Evolutionary conservation across 2,329 filamentous ascomycete species (phyloP), one percentile per base, ranked within the genome.

Genomic region (Exserohilum turcica): DNA sequence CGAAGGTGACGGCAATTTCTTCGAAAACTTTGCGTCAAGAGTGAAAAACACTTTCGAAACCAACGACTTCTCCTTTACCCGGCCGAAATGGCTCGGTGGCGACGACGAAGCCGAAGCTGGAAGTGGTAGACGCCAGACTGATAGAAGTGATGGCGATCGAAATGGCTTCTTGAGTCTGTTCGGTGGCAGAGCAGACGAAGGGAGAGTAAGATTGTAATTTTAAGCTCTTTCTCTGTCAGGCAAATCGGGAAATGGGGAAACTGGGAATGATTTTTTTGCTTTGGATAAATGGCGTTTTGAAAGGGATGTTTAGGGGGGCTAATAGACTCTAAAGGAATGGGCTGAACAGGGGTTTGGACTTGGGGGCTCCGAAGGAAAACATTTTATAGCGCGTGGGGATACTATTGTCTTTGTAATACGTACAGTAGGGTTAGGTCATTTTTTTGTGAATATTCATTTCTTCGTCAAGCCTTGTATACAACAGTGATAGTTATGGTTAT

Each of bases 1-100:
- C 0, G 82, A 84, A 1, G 87, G 90, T 28, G 86, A 92, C 12
- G 90, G 91, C 48, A 91, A 87, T 60, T 91, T 96, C 73, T 92
- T 97, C 68, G 84, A 90, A 61, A 87, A 88, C 29, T 86, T 97
- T 56, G 86, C 90, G 0, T 90, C 95, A 69, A 83, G 93, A 31
- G 87, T 99, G 64, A 90, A 87, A 75, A 99, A 99, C 68, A 97
- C 94, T 0, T 85, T 97, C 46, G 93, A 97, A 56, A 89, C 86
- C 0, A 82, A 91, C 1, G 73, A 75, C 18, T 71, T 72, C 35
- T 56, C 49, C 1, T 66, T 75, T 32, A 39, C 92, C 46, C 82
- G 87, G 27, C 93, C 94, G 0, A 86, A 86, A 59, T 97, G 92
- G 92, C 78, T 96, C 59, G 88, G 90, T 19, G 82, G 84, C 46